Conservation (phyloP, 495 filamentous ascomycete species). For the Hypoxylon fuscum region DNA sequence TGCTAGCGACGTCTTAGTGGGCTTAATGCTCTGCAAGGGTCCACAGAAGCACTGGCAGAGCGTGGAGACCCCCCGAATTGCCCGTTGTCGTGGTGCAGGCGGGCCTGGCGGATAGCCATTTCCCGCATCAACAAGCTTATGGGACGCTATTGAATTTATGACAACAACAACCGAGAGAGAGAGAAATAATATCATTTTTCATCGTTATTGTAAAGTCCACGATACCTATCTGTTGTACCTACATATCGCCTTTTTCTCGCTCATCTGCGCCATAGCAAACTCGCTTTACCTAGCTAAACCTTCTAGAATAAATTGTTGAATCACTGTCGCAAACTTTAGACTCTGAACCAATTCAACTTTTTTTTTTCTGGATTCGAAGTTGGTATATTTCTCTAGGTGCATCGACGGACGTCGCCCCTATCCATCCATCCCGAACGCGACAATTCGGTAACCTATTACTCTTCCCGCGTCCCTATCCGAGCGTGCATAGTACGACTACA, state of each 20-base stretch:
- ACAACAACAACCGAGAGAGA: constrained; percentile 26
- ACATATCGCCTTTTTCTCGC: not conserved
- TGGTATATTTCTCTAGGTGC: constrained; percentile 7
- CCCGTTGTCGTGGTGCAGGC: constrained; percentile 38
- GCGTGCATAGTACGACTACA: not conserved
- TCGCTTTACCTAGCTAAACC: not conserved
- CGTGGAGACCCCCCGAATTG: constrained; percentile 7
- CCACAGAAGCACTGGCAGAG: constrained; percentile 16
- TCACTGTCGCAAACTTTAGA: constrained; percentile 13
- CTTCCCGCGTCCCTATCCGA: constrained; percentile 4
- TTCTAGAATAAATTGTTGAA: constrained; percentile 18
- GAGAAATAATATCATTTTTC: constrained; percentile 4
- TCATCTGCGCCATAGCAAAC: not conserved
- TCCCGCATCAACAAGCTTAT: constrained; percentile 40
- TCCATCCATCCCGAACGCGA: constrained; percentile 12
- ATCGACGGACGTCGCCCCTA: constrained; percentile 12
- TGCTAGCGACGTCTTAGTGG: not conserved
- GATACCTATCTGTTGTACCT: too few relatives aligned
- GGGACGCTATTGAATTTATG: too few relatives aligned
- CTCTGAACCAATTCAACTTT: constrained; percentile 22
- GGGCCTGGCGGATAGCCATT: constrained; percentile 22
- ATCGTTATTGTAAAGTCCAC: not conserved
- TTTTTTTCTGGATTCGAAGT: constrained; percentile 21
- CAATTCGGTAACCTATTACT: not conserved
- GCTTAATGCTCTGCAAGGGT: constrained; percentile 4